Evolutionary conservation across 768 basidiomycete genomes (phyloP).

Genomic region (Lactarius deliciosus): DNA sequence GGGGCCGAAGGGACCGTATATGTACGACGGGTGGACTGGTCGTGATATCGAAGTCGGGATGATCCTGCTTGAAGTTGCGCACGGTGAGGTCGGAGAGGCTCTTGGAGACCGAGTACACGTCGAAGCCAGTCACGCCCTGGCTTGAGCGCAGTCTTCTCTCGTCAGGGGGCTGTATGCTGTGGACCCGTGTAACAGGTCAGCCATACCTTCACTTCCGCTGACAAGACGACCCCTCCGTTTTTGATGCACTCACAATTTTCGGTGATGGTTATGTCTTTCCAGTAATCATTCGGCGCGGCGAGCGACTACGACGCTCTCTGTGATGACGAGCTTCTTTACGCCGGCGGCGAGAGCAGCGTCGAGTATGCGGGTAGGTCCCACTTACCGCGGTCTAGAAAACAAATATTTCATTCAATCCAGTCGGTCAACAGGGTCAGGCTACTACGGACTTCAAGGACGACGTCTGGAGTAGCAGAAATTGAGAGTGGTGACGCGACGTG

Average conservation of each 20-base stretch:
- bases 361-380: slow-evolving; percentile 25
- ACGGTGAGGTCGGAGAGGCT: slow-evolving; percentile 34
- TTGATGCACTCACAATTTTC: slow-evolving; percentile 9
- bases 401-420: background rate
- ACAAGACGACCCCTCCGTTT: too few species aligned
- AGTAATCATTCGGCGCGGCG: background rate
- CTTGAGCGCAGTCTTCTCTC: slow-evolving; percentile 35
- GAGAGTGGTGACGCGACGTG: slow-evolving; percentile 27
- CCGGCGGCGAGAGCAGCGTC: slow-evolving; percentile 15
- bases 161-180: slow-evolving; percentile 40
- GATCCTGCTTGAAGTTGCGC: slow-evolving; percentile 32
- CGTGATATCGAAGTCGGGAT: slow-evolving; percentile 33
- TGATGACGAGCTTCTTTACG: slow-evolving; percentile 22
- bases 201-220: too few species aligned
- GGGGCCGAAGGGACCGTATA: slow-evolving; percentile 33
- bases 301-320: slow-evolving; percentile 19
- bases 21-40: slow-evolving; percentile 36
- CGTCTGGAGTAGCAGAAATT: slow-evolving; percentile 12
- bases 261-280: slow-evolving; percentile 8
- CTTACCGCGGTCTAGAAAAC: slow-evolving; percentile 21
- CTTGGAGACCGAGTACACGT: slow-evolving; percentile 42
- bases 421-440: background rate
- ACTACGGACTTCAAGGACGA: slow-evolving; percentile 23
- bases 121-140: slow-evolving; percentile 29
- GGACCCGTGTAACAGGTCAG: too few species aligned